Conservation (phyloP, 169 alveolate genomes). For the Plasmodium relictum region DNA sequence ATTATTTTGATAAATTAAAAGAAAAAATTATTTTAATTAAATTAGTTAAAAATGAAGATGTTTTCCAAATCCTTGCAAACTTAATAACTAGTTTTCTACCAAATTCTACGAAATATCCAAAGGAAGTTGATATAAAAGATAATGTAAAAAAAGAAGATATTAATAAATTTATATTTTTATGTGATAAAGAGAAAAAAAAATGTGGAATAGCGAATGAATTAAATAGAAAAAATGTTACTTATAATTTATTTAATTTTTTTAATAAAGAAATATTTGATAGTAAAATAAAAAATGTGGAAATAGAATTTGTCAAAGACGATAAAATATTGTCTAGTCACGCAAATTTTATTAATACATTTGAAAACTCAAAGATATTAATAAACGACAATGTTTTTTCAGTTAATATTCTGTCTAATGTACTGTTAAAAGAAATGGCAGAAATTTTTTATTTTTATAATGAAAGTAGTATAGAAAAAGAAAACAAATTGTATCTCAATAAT, state of each 20-base stretch:
- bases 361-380: constrained; percentile 49
- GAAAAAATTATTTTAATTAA: constrained; percentile 61
- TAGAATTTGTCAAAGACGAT: constrained; percentile 63
- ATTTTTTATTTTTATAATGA: constrained; percentile 66
- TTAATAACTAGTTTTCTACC: constrained; percentile 64
- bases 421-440: constrained; percentile 75
- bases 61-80: constrained; percentile 27
- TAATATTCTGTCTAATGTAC: constrained; percentile 24
- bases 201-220: constrained; percentile 18
- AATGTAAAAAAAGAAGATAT: not conserved
- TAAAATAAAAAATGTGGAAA: constrained; percentile 42
- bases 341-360: constrained; percentile 62
- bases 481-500: constrained; percentile 52
- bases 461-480: constrained; percentile 55
- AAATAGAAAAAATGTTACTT: constrained; percentile 44
- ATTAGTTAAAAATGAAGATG: constrained; percentile 44
- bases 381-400: constrained; percentile 58
- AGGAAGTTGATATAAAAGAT: not conserved
- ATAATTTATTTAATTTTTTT: constrained; percentile 61
- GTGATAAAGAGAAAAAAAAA: constrained; percentile 28
- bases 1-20: constrained; percentile 70
- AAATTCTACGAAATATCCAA: constrained; percentile 2
- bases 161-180: constrained; percentile 29
- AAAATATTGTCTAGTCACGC: constrained; percentile 40
- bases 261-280: constrained; percentile 62